Evolutionary conservation across 2,329 filamentous ascomycete genomes (phyloP).

Genomic region (Eutypella sp.): DNA sequence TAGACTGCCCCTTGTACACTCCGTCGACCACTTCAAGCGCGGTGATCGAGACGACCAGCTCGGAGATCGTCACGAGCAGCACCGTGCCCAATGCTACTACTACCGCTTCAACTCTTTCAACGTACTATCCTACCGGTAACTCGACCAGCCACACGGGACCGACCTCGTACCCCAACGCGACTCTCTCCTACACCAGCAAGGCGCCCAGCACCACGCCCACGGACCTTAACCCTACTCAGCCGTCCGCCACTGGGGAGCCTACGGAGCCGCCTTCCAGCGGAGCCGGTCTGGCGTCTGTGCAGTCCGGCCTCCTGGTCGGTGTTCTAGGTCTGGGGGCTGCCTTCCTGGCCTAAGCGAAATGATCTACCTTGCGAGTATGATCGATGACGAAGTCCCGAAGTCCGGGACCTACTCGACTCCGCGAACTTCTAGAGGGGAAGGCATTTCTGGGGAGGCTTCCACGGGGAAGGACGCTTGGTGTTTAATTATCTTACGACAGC

Average conservation of each 20-base stretch:
- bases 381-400: not conserved
- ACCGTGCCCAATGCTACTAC: slow-evolving; percentile 5
- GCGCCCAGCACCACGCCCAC: slow-evolving; percentile 8
- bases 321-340: slow-evolving; percentile 22
- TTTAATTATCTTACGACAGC: not conserved
- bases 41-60: slow-evolving; percentile 11
- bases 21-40: slow-evolving; percentile 10
- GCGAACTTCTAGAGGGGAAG: too few species aligned
- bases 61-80: slow-evolving; percentile 7
- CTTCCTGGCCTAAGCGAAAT: slow-evolving; percentile 16
- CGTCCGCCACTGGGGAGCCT: slow-evolving; percentile 8
- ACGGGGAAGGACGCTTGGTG: slow-evolving; percentile 14
- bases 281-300: slow-evolving; percentile 17
- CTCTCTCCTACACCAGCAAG: slow-evolving; percentile 6
- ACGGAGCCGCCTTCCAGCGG: slow-evolving; percentile 12
- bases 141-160: slow-evolving; percentile 16
- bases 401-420: too few species aligned
- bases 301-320: slow-evolving; percentile 22
- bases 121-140: slow-evolving; percentile 18
- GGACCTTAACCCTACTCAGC: slow-evolving; percentile 8
- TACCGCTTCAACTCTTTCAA: slow-evolving; percentile 10
- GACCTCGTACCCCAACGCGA: slow-evolving; percentile 17
- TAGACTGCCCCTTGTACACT: slow-evolving; percentile 24
- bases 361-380: not conserved
- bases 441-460: too few species aligned